A percentile compares a stretch with the other conserved stretches of the same genome.
These are phyloP conservation scores for Kwoniella botswanensis DNA, from an alignment of 768 basidiomycete genomes.

Conservation along the genomic window DNA sequence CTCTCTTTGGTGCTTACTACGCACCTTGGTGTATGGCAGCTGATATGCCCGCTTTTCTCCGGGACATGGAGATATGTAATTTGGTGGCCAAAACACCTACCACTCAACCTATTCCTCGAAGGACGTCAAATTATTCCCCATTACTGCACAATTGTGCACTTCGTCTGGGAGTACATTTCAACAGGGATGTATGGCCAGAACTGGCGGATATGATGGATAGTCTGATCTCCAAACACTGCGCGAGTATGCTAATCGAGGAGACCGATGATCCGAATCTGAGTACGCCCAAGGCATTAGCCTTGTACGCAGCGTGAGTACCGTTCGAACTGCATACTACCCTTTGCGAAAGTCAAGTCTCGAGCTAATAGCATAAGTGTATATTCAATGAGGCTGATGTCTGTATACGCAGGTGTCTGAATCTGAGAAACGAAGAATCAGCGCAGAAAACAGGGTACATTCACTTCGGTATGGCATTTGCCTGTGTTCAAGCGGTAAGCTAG, in stretches of 20 bases:
- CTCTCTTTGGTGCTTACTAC: constrained; percentile 18
- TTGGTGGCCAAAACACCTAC: not conserved
- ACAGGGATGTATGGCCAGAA: constrained; percentile 16
- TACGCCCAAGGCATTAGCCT: constrained; percentile 6
- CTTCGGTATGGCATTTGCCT: constrained; percentile 21
- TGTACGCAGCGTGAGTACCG: constrained; percentile 12
- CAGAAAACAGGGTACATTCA: constrained; percentile 15
- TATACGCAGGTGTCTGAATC: constrained; percentile 11
- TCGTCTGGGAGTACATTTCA: constrained; percentile 17
- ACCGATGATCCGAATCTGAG: constrained; percentile 11
- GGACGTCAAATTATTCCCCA: constrained; percentile 25
- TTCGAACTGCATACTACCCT: too few species aligned
- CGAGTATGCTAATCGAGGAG: constrained; percentile 7
- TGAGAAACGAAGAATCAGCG: constrained; percentile 13
- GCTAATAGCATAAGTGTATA: not conserved
- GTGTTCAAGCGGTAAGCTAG: constrained; percentile 7
- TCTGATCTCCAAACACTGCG: constrained; percentile 11
- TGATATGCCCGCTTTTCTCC: constrained; percentile 17
- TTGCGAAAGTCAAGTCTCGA: too few species aligned
- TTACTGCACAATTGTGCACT: constrained; percentile 19
- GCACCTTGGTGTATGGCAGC: constrained; percentile 25
- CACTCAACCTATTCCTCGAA: not conserved
- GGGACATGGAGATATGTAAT: constrained; percentile 23
- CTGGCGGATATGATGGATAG: not conserved
- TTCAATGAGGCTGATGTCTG: not conserved